Evolutionary conservation across 2,329 filamentous ascomycete species (phyloP), one percentile per base, ranked within the genome.

Genomic region (Stylonectria norvegica): DNA sequence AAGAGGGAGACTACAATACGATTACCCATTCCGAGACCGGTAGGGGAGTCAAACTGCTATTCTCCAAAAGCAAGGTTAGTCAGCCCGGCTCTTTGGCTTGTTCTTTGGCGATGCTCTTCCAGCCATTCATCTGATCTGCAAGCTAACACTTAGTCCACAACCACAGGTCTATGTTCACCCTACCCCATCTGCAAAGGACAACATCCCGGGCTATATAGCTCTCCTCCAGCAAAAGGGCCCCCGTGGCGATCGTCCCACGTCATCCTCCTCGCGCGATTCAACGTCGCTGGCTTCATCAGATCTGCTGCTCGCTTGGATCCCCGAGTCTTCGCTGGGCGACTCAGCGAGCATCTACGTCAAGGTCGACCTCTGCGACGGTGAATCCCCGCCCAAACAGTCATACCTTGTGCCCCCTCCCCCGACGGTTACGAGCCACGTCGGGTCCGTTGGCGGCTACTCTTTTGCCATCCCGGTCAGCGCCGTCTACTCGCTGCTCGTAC

Each of bases 1-100:
- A 95, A 49, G 93, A 97, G 67, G 86, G 85, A 53, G 93, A 87
- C 31, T 98, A 98, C 70, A 87, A 94, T 63, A 97, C 89, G 14
- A 89, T 98, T 58, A 85, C 88, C 4, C 87, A 94, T 59, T 79
- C 81, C 4, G 79, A 78, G 52, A 81, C 81, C 3, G 85, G 86
- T 1, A 80, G 80, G 50, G 93, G 91, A 2, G 93, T 98, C 32
- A 98, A 97, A 68, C 73, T 98, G 20, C 73, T 98, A 11, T 96
- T 86, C 58, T 91, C 89, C 15, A 98, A 98, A 71, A 96, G 89
- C 83, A 98, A 97, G 76, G 86, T 87, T 57, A 33, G 71, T 59
- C 34, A 25, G n/a, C n/a, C n/a, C n/a, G n/a, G n/a, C n/a, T n/a
- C n/a, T n/a, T n/a, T n/a, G n/a, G n/a, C n/a, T n/a, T n/a, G n/a